phyloP scores from a whole-genome alignment of 2,329 filamentous ascomycete species.

The Sporothrix euskadiensis region DNA sequence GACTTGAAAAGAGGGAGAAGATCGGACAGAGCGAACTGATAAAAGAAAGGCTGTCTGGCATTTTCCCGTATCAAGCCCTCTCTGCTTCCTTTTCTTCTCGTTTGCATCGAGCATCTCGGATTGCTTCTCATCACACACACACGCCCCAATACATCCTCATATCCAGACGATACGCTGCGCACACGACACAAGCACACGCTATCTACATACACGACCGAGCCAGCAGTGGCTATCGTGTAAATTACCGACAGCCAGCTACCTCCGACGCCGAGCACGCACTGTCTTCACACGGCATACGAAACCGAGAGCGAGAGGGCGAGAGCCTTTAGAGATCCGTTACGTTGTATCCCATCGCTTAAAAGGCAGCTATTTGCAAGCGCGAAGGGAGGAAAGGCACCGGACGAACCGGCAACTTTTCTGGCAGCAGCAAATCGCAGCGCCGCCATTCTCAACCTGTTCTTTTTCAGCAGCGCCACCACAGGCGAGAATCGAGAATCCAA shows the following conservation, averaged over 20 bases:
- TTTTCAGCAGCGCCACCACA: constrained; percentile 12
- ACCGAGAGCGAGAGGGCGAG: not conserved
- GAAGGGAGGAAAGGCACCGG: not conserved
- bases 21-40: constrained; percentile 7
- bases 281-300: constrained; percentile 4
- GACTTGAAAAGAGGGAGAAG: not conserved
- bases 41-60: constrained; percentile 5
- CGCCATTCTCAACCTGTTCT: constrained; percentile 11
- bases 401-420: not conserved
- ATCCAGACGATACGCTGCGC: not conserved
- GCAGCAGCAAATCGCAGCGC: constrained; percentile 22
- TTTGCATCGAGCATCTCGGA: not conserved
- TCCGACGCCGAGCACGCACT: constrained; percentile 6
- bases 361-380: not conserved
- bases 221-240: not conserved
- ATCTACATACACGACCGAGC: not conserved
- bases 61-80: not conserved
- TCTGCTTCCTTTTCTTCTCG: not conserved
- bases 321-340: not conserved
- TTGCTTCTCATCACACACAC: not conserved
- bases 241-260: not conserved
- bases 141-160: not conserved
- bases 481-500: not conserved
- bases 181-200: not conserved
- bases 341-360: constrained; percentile 11